phyloP scores from a whole-genome alignment of 768 basidiomycete genomes.

The Mycena capillaripes region DNA sequence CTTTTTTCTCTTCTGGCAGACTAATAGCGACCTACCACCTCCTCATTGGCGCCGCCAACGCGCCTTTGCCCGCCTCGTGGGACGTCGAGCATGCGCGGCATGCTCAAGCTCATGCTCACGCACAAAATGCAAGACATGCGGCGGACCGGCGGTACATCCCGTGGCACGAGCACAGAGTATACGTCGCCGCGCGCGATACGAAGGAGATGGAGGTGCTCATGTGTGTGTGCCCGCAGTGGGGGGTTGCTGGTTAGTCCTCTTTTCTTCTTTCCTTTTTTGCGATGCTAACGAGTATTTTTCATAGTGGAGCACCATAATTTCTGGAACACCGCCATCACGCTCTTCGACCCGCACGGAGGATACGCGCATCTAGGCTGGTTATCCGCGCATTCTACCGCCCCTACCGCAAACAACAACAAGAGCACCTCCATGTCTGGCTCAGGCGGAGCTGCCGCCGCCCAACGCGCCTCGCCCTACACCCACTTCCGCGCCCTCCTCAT shows the following conservation, averaged over 20 bases:
- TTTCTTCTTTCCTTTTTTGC: neutral
- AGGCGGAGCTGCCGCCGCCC: neutral
- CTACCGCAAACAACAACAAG: too few species aligned
- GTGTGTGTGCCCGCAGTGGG: constrained; percentile 31
- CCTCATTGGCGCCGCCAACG: neutral
- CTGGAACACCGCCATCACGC: constrained; percentile 3
- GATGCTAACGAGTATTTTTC: neutral
- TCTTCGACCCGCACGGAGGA: constrained; percentile 12
- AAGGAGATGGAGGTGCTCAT: constrained; percentile 21
- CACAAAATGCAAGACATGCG: neutral
- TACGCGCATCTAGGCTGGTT: constrained; percentile 11
- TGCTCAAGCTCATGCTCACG: too few species aligned
- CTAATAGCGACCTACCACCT: constrained; percentile 27
- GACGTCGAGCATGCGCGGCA: neutral
- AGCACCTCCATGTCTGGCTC: neutral
- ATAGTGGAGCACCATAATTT: constrained; percentile 24
- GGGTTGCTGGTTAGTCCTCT: constrained; percentile 2
- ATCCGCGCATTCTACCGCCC: too few species aligned
- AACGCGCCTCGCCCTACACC: constrained; percentile 55
- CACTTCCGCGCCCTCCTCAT: constrained; percentile 73
- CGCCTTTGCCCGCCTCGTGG: constrained; percentile 17
- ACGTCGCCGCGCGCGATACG: constrained; percentile 15
- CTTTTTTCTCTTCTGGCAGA: neutral
- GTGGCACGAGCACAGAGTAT: constrained; percentile 1
- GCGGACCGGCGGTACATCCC: neutral